Evolutionary conservation across 2,329 filamentous ascomycete species (phyloP), one percentile per base, ranked within the genome.

Genomic region (Cladophialophora exuberans): DNA sequence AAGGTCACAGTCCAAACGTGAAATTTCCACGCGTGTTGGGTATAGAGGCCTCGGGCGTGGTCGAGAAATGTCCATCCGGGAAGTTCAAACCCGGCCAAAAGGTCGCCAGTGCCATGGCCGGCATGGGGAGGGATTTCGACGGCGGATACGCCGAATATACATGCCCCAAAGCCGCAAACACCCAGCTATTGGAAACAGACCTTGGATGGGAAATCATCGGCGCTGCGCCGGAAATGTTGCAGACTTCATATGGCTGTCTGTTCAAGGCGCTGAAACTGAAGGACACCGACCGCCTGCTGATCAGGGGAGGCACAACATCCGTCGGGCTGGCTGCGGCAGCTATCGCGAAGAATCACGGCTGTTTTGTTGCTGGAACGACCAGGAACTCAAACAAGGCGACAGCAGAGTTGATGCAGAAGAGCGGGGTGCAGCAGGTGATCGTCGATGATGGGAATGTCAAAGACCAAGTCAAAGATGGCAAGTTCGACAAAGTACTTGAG

Each of bases 81-180:
- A 66, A 69, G 23, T 75, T 79, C 53, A 57, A 67, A 11, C 54
- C 67, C 36, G 78, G 76, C 1, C 66, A 69, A 9, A 66, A 71
- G 13, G 75, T 79, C 1, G 75, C 74, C 1, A 79, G 76, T 2
- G 73, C 71, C 13, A 78, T 80, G 75, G 78, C 77, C 5, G 77
- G 76, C 1, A 72, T 81, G 66, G 76, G 77, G 1, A 62, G 76
- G 5, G 64, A 65, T 13, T 76, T 78, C 49, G 73, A 79, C 57
- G 78, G 78, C 6, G 75, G 75, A 0, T 80, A 80, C 59, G 77
- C 76, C 3, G 76, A 81, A 63, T 80, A 77, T 52, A 73, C 70
- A 1, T 74, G 70, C 54, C 76, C 78, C 4, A 71, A 74, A 0
- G 72, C 67, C 1, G 59, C 52, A 9, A 73, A 79, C 55, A 69